Evolutionary conservation across 495 filamentous ascomycete genomes (phyloP), one percentile per base, ranked within the genome.

Genomic region (Podospora appendiculata): DNA sequence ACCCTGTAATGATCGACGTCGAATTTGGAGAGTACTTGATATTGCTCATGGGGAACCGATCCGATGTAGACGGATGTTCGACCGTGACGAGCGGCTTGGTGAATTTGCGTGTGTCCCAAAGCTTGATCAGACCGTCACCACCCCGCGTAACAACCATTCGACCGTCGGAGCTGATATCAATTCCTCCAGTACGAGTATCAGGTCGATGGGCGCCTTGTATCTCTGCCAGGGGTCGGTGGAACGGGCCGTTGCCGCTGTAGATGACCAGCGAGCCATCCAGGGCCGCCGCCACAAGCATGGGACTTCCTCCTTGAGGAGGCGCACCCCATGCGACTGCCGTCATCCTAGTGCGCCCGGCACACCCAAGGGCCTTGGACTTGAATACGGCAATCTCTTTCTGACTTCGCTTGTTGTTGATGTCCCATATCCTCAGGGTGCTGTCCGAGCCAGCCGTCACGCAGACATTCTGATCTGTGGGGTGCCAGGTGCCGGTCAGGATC

Each of bases 101-200:
- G 75, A 98, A 93, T 62, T 96, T 98, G 45, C 93, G 82, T 4
- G 86, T 96, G 69, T 98, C 93, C 93, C 93, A 98, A 7, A 96
- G 78, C 71, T 86, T 87, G 59, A 80, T 90, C 19, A 76, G 42
- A 68, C 95, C 83, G 69, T 96, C 90, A 33, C 91, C 91, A 33
- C 93, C 93, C 58, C 89, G 76, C 8, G 89, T 95, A 12, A 95
- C 83, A 0, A 96, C 82, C 63, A 94, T 83, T 40, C 93, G 77
- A 5, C 93, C 93, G 67, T 98, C 93, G 1, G 82, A 68, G 61
- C 93, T 97, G 58, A 98, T 84, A 59, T 92, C 89, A n/a, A 97
- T 67, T 1, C 92, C 90, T 40, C 90, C 85, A 4, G 93, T 97
- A 91, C 93, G 96, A 2, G 92, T 94, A 64, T 86, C 81, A 14